Evolutionary conservation across 176 grass and related monocot genomes (phyloP).

Genomic region (Dendrocalamus sinicus): DNA sequence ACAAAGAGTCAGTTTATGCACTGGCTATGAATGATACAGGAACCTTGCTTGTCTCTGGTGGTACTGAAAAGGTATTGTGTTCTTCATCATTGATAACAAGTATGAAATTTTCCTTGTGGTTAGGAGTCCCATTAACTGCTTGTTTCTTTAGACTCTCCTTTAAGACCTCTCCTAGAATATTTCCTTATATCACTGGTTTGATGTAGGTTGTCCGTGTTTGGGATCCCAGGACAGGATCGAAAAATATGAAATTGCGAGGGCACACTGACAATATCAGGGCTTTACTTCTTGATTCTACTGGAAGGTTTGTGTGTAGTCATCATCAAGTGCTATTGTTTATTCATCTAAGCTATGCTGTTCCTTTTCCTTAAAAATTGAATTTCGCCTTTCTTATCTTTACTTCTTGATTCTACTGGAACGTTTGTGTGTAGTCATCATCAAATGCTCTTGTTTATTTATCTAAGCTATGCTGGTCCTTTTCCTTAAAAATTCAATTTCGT

Average conservation of each 20-base stretch:
- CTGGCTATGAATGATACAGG: conserved; percentile 92
- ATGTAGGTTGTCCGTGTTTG: conserved; percentile 86
- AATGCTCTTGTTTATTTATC: conserved; percentile 39
- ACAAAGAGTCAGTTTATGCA: conserved; percentile 99
- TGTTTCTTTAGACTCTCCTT: neutral
- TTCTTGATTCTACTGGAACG: conserved; percentile 92
- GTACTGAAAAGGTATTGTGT: conserved; percentile 61
- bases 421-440: conserved; percentile 49
- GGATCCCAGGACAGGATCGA: neutral
- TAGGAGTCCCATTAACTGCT: neutral
- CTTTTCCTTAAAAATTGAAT: conserved; percentile 7
- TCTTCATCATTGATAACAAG: neutral
- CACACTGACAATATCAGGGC: conserved; percentile 24
- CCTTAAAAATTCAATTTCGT: neutral
- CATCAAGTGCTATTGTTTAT: conserved; percentile 39
- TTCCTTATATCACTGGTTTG: conserved; percentile 20
- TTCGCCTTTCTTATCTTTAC: conserved; percentile 5
- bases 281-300: conserved; percentile 81
- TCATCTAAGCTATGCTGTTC: conserved; percentile 14
- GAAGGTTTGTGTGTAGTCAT: conserved; percentile 64
- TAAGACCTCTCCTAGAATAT: conserved; percentile 16
- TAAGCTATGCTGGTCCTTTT: conserved; percentile 10
- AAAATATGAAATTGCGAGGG: too few relatives aligned
- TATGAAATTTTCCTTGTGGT: neutral
- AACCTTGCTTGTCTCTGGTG: conserved; percentile 90